Base-by-base conservation (phyloP, 768 basidiomycete genomes). In the Lactarius hatsudake region DNA sequence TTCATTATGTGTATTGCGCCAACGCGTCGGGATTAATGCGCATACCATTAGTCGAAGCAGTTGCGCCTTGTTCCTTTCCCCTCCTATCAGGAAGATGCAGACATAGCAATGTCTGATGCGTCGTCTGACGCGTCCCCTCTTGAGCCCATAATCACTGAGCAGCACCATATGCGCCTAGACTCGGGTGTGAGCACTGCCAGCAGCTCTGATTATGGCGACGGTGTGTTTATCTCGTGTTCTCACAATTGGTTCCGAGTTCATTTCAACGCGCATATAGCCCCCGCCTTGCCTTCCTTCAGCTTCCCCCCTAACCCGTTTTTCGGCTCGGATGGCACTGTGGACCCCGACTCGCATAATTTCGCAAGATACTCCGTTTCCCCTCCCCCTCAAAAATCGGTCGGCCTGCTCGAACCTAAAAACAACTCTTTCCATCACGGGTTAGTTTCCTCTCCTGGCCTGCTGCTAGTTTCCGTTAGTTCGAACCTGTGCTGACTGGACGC, bases 31-130 rank as follows among this genome's bases (percentile, higher is more conserved):
- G 23, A 57, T 62, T 64, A 67, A 63, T 55, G 70, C 54, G 58
- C 69, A 71, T 73, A 73, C 17, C 45, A 26, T 43, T 32, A 71
- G 71, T 78, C 81, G 38, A 91, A 93, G 76, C 89, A 91, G 74
- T 69, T 89, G 28, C 91, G 88, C 79, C 81, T 90, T 66, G 80
- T 91, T 64, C 88, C 89, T 55, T 92, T 91, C 76, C 91, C 89
- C 63, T 84, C 87, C 72, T 81, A 54, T 43, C 51, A 63, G 67
- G 74, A 78, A 68, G 87, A 91, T 75, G 76, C 79, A 72, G 90
- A 93, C 75, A 82, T 87, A 69, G 79, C 82, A 71, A 93, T 93
- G 91, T 85, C 83, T 73, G 83, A 84, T 71, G 78, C 76, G 60
- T 55, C 42, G 17, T 78, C 80, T 60, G 79, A 77, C 66, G 57